phyloP scores from a whole-genome alignment of 345 rosid species.

The Hibiscus mutabilis region DNA sequence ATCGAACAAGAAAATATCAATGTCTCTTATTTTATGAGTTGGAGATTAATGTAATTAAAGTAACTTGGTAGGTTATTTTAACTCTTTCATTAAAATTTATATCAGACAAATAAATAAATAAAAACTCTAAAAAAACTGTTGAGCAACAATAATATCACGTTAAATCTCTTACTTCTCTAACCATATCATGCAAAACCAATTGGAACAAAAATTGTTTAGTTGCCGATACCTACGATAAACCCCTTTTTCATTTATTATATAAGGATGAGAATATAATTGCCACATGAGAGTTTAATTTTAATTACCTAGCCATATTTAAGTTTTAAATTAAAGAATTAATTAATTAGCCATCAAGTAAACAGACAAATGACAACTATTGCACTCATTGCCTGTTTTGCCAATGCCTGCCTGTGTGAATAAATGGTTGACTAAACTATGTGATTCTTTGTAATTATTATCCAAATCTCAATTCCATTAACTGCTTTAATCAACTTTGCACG shows the following conservation, averaged over 20 bases:
- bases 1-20: too few species aligned
- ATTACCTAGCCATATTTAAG: background rate
- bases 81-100: background rate
- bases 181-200: slow-evolving; percentile 9
- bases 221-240: background rate
- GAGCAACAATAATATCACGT: background rate
- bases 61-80: background rate
- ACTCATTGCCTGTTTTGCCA: background rate
- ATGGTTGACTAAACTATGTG: background rate
- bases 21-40: too few species aligned
- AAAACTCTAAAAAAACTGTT: background rate
- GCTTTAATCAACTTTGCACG: background rate
- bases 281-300: background rate
- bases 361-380: background rate
- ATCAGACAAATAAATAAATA: background rate
- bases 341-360: background rate
- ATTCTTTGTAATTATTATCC: background rate
- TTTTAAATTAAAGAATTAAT: background rate
- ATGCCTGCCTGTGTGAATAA: background rate
- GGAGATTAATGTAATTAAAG: background rate
- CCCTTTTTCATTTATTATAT: background rate
- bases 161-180: background rate
- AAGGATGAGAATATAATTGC: background rate
- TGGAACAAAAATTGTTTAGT: background rate
- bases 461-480: background rate